phyloP scores from a whole-genome alignment of 2,329 filamentous ascomycete genomes.

The Trichoderma sp. region DNA sequence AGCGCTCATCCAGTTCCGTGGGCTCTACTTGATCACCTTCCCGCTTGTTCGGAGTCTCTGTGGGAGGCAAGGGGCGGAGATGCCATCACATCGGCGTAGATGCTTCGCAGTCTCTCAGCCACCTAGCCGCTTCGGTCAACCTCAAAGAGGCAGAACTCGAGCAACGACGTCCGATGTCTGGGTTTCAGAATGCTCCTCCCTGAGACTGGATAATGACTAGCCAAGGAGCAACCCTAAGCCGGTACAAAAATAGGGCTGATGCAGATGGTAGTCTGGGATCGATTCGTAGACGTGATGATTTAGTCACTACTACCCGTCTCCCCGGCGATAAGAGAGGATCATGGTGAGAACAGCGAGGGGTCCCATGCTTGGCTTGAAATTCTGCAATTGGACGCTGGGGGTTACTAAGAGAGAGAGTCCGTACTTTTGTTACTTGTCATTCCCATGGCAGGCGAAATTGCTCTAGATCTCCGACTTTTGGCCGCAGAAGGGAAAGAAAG shows the following conservation, averaged over 20 bases:
- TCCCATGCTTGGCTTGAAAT: not conserved
- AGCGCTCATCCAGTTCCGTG: slow-evolving; percentile 13
- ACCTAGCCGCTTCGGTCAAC: slow-evolving; percentile 15
- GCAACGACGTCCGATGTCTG: not conserved
- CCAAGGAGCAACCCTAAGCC: not conserved
- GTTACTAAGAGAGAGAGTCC: not conserved
- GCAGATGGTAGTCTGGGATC: not conserved
- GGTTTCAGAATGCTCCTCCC: slow-evolving; percentile 12
- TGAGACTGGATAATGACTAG: slow-evolving; percentile 1
- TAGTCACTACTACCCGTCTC: not conserved
- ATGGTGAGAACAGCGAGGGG: not conserved
- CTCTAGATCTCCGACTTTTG: not conserved
- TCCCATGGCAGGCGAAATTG: slow-evolving; percentile 5
- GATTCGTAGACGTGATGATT: not conserved
- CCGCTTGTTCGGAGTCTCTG: slow-evolving; percentile 9
- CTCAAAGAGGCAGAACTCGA: not conserved
- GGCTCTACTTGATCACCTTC: not conserved
- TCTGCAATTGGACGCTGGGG: not conserved
- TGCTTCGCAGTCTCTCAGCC: slow-evolving; percentile 7
- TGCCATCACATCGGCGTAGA: slow-evolving; percentile 10
- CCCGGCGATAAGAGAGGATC: slow-evolving; percentile 5
- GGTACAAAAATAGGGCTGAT: slow-evolving; percentile 5
- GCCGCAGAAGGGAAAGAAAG: not conserved
- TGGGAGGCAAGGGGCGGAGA: not conserved
- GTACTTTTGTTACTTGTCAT: not conserved